Evolutionary conservation across 192 early-diverging fungal genomes (phyloP).

Genomic region (Entomortierella beljakovae): DNA sequence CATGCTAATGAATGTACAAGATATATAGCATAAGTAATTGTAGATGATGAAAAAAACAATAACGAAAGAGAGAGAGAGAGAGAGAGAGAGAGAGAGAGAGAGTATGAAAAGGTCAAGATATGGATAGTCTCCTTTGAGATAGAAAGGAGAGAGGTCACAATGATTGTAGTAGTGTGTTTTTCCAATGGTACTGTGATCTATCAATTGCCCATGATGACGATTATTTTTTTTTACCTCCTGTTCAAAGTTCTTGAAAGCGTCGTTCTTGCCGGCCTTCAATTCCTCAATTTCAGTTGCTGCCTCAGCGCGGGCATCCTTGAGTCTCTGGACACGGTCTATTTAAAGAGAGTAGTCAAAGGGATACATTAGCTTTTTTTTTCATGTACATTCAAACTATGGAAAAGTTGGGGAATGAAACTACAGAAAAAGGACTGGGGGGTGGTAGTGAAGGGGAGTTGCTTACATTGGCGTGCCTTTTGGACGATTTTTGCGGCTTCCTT

Average conservation of each 20-base stretch:
- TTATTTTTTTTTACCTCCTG: conserved; percentile 61
- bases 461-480: conserved; percentile 90
- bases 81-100: too few species aligned
- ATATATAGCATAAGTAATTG: background rate
- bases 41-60: background rate
- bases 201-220: too few species aligned
- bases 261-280: conserved; percentile 86
- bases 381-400: background rate
- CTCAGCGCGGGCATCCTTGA: conserved; percentile 96
- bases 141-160: too few species aligned
- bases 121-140: too few species aligned
- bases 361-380: conserved; percentile 1
- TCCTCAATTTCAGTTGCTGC: conserved; percentile 92
- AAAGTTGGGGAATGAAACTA: background rate
- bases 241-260: conserved; percentile 82
- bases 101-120: too few species aligned
- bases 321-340: conserved; percentile 87
- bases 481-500: conserved; percentile 96
- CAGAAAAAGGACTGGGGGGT: too few species aligned
- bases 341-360: background rate
- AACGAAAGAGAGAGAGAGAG: too few species aligned
- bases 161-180: too few species aligned
- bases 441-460: too few species aligned
- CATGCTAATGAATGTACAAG: conserved; percentile 61
- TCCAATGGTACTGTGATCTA: background rate